Conservation (phyloP, 2,329 filamentous ascomycete species). For the Phialocephala sp. region DNA sequence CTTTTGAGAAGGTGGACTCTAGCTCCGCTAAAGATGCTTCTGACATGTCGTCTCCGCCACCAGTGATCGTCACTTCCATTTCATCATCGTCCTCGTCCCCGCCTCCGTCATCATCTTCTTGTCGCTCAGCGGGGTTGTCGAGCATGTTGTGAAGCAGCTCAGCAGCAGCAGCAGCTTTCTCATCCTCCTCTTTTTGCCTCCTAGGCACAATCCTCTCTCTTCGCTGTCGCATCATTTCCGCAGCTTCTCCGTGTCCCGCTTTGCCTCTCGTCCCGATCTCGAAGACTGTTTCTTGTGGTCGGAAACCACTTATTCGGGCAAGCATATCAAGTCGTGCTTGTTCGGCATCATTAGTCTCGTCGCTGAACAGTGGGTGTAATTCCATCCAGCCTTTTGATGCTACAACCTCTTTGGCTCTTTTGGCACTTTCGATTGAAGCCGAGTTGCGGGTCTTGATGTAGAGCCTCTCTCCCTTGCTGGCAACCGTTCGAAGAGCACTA, state of each 20-base stretch:
- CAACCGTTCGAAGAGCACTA: conserved; percentile 70
- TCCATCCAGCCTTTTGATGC: conserved; percentile 72
- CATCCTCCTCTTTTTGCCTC: conserved; percentile 47
- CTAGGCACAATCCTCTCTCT: conserved; percentile 71
- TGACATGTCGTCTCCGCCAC: conserved; percentile 54
- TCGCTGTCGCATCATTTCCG: conserved; percentile 76
- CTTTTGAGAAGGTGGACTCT: conserved; percentile 73
- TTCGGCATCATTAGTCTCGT: conserved; percentile 68
- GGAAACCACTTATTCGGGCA: conserved; percentile 84
- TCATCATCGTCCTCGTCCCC: conserved; percentile 47
- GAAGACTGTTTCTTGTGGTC: conserved; percentile 94
- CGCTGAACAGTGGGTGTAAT: conserved; percentile 80
- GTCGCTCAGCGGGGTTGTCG: conserved; percentile 30
- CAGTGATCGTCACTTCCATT: conserved; percentile 43
- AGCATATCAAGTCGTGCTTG: conserved; percentile 84
- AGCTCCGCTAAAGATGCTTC: conserved; percentile 67
- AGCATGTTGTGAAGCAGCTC: conserved; percentile 36
- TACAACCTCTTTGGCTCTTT: conserved; percentile 80
- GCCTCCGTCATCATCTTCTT: conserved; percentile 27
- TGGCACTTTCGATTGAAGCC: conserved; percentile 88
- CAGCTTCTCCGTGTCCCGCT: conserved; percentile 64
- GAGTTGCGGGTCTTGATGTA: conserved; percentile 90
- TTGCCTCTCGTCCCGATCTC: conserved; percentile 82
- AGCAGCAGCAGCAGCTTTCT: conserved; percentile 46
- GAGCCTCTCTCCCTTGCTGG: conserved; percentile 87